Evolutionary conservation across 78 protist genomes (phyloP).

Genomic region (Emiliania huxleyi): DNA sequence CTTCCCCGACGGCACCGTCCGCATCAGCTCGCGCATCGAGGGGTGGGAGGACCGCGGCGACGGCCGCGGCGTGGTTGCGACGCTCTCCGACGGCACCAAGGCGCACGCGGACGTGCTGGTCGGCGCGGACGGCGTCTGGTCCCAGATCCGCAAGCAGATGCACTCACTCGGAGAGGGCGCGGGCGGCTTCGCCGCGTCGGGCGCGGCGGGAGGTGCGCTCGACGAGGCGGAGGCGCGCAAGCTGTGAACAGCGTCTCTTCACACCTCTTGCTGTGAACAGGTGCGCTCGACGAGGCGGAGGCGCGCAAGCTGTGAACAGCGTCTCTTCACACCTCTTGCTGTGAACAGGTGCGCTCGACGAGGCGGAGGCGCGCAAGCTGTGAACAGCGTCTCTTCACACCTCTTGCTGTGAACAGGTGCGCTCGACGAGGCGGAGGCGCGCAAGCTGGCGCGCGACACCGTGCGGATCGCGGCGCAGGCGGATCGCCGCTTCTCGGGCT

Average conservation of each 20-base stretch:
- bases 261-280: too few species aligned
- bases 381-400: too few species aligned
- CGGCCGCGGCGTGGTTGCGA: not conserved
- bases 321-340: too few species aligned
- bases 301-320: too few species aligned
- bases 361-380: too few species aligned
- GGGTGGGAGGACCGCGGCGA: not conserved
- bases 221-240: not conserved
- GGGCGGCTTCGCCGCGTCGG: constrained; percentile 14
- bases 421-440: not conserved
- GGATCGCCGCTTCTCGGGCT: not conserved
- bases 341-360: too few species aligned
- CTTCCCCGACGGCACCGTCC: constrained; percentile 11
- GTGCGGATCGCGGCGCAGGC: constrained; percentile 6
- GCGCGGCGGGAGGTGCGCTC: constrained; percentile 28
- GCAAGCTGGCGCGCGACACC: not conserved
- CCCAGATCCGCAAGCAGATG: not conserved
- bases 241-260: too few species aligned
- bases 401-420: too few species aligned
- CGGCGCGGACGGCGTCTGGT: constrained; percentile 23
- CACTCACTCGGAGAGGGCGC: constrained; percentile 14
- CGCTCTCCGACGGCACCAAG: constrained; percentile 1
- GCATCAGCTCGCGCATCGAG: not conserved
- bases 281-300: too few species aligned
- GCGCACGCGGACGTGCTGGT: constrained; percentile 13